Percentiles rank a stretch among this genome's conserved stretches.
phyloP scores from a whole-genome alignment of 768 basidiomycete genomes.

The Suillus subalutaceus region DNA sequence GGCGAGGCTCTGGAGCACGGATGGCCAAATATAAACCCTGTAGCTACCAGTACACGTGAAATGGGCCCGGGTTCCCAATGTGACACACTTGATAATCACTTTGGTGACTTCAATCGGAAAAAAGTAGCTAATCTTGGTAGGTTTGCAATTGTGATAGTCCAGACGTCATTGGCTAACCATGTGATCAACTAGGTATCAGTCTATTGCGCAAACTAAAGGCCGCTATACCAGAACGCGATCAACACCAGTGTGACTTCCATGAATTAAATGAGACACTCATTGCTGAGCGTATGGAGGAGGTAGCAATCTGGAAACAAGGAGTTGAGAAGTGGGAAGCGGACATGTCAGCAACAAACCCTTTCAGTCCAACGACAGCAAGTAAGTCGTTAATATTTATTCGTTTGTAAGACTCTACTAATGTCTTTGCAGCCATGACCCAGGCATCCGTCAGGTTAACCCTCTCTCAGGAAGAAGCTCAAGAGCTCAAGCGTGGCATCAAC shows the following conservation, averaged over 20 bases:
- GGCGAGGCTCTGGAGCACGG: too few relatives aligned
- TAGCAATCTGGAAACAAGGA: conserved; percentile 14
- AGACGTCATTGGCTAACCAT: neutral
- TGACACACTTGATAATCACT: conserved; percentile 38
- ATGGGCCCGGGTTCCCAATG: conserved; percentile 35
- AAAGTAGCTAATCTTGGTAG: conserved; percentile 27
- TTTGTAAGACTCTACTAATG: neutral
- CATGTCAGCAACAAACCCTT: conserved; percentile 26
- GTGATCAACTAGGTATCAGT: conserved; percentile 6
- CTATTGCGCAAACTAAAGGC: conserved; percentile 3
- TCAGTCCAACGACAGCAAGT: conserved; percentile 5
- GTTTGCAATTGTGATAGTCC: neutral
- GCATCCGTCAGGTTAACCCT: conserved; percentile 11
- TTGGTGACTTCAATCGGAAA: conserved; percentile 39
- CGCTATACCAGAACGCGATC: neutral
- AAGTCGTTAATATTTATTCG: neutral
- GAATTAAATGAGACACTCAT: neutral
- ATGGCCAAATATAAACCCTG: too few relatives aligned
- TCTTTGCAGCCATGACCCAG: neutral
- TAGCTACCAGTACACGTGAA: conserved; percentile 19
- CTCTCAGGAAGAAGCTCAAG: conserved; percentile 12
- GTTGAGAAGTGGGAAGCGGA: conserved; percentile 29
- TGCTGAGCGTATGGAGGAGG: neutral
- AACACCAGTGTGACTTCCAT: neutral
- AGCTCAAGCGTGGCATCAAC: neutral